Percentiles rank a stretch among this genome's conserved stretches.
These are phyloP conservation scores for Pharnaceum exiguum DNA, from an alignment of 148 eudicot genomes.

Conservation along the genomic window DNA sequence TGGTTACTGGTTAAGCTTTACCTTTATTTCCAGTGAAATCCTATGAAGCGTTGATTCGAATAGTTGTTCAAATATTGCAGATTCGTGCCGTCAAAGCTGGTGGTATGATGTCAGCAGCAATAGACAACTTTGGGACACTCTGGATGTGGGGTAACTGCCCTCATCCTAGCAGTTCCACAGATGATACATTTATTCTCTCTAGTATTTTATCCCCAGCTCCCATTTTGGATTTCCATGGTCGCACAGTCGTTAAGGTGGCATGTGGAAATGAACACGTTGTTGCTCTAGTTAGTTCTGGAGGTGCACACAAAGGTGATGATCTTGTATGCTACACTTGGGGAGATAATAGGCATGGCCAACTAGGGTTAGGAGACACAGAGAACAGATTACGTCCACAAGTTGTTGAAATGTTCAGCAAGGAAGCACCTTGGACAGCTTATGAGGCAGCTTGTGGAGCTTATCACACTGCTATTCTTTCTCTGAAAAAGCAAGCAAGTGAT, in stretches of 20 bases:
- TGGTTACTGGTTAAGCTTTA: background rate
- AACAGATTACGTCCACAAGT: conserved; percentile 49
- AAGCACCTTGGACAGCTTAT: conserved; percentile 55
- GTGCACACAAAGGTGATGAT: conserved; percentile 46
- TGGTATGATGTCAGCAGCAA: conserved; percentile 92
- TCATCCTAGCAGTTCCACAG: conserved; percentile 34
- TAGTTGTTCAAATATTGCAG: conserved; percentile 31
- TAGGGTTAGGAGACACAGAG: conserved; percentile 75
- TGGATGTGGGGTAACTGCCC: conserved; percentile 96
- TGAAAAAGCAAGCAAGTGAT: conserved; percentile 43
- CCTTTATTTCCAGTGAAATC: background rate
- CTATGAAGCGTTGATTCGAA: too few species aligned
- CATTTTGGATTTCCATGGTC: conserved; percentile 63
- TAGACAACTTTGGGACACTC: conserved; percentile 62
- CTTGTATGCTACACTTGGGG: conserved; percentile 87
- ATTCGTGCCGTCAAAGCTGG: conserved; percentile 69
- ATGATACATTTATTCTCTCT: conserved; percentile 29
- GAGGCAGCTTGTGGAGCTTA: conserved; percentile 77
- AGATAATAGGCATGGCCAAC: conserved; percentile 67
- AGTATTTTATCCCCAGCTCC: conserved; percentile 49
- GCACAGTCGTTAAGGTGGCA: conserved; percentile 82
- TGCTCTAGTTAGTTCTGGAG: conserved; percentile 69
- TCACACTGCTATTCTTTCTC: conserved; percentile 66
- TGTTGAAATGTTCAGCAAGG: conserved; percentile 34
- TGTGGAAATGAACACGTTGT: conserved; percentile 88